Conservation (phyloP, 345 rosid species). For the Eucalyptus pauciflora region DNA sequence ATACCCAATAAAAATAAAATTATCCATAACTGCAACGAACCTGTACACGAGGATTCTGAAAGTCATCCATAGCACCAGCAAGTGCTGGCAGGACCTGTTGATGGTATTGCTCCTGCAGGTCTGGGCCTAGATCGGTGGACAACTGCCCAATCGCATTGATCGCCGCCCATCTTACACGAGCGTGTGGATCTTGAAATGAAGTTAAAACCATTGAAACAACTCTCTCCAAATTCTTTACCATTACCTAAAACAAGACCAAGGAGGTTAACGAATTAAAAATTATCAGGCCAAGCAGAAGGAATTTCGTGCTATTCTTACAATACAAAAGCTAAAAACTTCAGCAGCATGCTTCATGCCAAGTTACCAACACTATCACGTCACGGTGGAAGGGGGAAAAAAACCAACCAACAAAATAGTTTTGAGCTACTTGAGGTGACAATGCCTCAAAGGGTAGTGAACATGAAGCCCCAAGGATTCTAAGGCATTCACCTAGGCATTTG, state of each 20-base stretch:
- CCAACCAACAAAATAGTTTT: neutral
- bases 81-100: conserved; percentile 77
- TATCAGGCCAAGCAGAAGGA: neutral
- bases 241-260: conserved; percentile 38
- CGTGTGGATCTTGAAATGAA: conserved; percentile 81
- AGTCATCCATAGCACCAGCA: conserved; percentile 92
- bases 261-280: neutral
- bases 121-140: conserved; percentile 98
- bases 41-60: conserved; percentile 98
- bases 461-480: neutral
- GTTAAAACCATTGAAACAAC: conserved; percentile 79
- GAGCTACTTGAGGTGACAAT: neutral
- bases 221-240: conserved; percentile 86
- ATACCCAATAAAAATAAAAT: neutral
- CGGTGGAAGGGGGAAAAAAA: neutral
- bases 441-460: neutral
- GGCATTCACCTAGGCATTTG: neutral
- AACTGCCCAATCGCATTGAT: conserved; percentile 95
- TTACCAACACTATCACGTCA: neutral
- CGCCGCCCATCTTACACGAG: conserved; percentile 99
- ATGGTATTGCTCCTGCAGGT: conserved; percentile 93
- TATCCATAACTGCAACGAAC: conserved; percentile 16
- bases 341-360: neutral
- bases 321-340: neutral
- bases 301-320: neutral